Evolutionary conservation across 2,329 filamentous ascomycete species (phyloP).

Genomic region (Nakataea oryzae): DNA sequence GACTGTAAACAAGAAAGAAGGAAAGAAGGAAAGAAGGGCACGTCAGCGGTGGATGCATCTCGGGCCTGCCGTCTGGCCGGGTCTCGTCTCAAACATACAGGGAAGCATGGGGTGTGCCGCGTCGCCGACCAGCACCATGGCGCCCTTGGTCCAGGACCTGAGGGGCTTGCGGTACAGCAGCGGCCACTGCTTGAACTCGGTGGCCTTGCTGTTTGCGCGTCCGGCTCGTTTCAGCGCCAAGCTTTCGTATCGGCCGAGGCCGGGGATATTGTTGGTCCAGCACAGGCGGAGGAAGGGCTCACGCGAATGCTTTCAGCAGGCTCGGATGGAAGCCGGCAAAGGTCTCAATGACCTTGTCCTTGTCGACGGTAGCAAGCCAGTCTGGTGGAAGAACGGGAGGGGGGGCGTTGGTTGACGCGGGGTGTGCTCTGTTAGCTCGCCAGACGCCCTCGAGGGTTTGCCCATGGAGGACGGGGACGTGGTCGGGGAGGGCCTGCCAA

Average conservation of each 20-base stretch:
- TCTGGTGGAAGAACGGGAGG: slow-evolving; percentile 11
- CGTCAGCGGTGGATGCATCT: no score
- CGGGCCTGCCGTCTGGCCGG: no score
- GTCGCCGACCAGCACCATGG: slow-evolving; percentile 22
- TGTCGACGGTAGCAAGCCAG: slow-evolving; percentile 20
- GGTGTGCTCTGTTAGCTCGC: not conserved
- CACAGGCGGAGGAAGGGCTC: not conserved
- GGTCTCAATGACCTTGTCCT: slow-evolving; percentile 15
- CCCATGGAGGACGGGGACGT: not conserved
- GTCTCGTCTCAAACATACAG: no score
- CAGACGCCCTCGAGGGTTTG: not conserved
- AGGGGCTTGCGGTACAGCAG: slow-evolving; percentile 23
- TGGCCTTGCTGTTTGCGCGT: slow-evolving; percentile 18
- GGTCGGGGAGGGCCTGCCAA: slow-evolving; percentile 2
- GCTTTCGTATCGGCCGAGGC: not conserved
- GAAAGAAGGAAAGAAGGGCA: no score
- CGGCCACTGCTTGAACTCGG: slow-evolving; percentile 22
- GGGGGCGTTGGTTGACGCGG: not conserved
- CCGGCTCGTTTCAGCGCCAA: not conserved
- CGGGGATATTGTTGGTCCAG: not conserved
- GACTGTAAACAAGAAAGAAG: slow-evolving; percentile 16
- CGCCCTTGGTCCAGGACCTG: slow-evolving; percentile 19
- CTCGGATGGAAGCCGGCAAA: slow-evolving; percentile 18
- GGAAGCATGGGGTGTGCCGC: slow-evolving; percentile 28
- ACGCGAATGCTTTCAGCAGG: slow-evolving; percentile 17